These are phyloP conservation scores for Piper longum DNA, from an alignment of 164 flowering plant species.

Conservation along the genomic window DNA sequence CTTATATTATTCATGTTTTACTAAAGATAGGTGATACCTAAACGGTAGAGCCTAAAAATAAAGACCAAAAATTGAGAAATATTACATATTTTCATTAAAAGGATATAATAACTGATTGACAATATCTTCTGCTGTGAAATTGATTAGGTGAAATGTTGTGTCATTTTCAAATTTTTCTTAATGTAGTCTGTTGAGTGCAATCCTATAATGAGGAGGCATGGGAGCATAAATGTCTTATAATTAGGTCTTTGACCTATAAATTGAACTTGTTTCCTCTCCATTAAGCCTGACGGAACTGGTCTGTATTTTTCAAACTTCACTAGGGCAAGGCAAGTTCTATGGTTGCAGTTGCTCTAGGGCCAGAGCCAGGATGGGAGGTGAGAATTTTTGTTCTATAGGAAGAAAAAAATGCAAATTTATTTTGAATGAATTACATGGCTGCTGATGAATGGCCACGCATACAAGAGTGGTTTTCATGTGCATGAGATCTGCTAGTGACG, in stretches of 20 bases:
- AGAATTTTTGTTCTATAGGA: slow-evolving; percentile 2
- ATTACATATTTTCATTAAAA: too few species aligned
- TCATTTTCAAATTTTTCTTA: too few species aligned
- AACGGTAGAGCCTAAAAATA: not conserved
- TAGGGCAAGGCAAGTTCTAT: slow-evolving; percentile 88
- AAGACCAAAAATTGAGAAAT: not conserved
- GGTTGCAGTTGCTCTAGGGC: slow-evolving; percentile 78
- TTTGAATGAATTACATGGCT: not conserved
- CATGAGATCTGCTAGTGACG: not conserved
- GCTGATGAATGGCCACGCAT: not conserved
- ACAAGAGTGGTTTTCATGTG: too few species aligned
- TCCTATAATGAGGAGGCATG: too few species aligned
- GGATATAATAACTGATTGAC: not conserved
- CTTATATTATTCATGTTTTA: too few species aligned
- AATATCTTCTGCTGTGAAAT: too few species aligned
- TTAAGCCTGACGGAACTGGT: not conserved
- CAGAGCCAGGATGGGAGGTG: slow-evolving; percentile 83
- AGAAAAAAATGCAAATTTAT: not conserved
- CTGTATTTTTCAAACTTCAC: not conserved
- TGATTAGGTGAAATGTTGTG: not conserved
- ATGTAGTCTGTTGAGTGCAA: not conserved
- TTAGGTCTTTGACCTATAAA: too few species aligned
- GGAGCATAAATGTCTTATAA: too few species aligned
- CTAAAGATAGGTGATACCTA: not conserved
- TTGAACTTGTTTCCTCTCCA: not conserved